Evolutionary conservation across 257 asterid genomes (phyloP).

Genomic region (Solanum pinnatisectum): DNA sequence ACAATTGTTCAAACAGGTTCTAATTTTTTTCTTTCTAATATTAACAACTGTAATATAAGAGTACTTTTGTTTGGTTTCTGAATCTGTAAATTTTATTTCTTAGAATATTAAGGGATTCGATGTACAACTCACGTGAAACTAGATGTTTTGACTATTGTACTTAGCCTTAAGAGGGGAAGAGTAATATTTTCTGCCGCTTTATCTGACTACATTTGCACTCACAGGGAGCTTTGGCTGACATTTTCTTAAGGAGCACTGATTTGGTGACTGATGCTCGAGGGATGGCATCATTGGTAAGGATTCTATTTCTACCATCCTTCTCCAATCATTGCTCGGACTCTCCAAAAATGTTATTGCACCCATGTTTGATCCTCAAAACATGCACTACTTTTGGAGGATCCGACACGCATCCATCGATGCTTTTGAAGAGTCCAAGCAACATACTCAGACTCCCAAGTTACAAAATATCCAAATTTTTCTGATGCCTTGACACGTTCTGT

Average conservation of each 20-base stretch:
- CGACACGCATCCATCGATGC: not conserved
- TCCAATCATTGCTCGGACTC: not conserved
- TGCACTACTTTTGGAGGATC: not conserved
- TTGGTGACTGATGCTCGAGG: conserved; percentile 70
- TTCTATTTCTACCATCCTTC: not conserved
- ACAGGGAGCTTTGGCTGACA: conserved; percentile 85
- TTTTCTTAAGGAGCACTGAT: conserved; percentile 59
- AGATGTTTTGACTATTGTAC: not conserved
- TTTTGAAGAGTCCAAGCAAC: not conserved
- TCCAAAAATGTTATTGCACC: not conserved
- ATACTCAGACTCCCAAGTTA: not conserved
- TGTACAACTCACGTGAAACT: not conserved
- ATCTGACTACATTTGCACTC: not conserved
- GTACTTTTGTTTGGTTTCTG: not conserved
- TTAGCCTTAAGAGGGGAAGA: not conserved
- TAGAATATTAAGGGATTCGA: not conserved
- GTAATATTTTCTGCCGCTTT: not conserved
- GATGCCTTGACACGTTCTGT: not conserved
- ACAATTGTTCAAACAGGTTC: not conserved
- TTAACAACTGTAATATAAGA: not conserved
- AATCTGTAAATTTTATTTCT: not conserved
- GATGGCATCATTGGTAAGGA: conserved; percentile 70
- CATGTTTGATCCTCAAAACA: not conserved
- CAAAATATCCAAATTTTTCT: not conserved
- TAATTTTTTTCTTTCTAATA: not conserved